These are phyloP conservation scores for Clarireedia hainanense DNA, from an alignment of 2,329 filamentous ascomycete species.

Conservation along the genomic window DNA sequence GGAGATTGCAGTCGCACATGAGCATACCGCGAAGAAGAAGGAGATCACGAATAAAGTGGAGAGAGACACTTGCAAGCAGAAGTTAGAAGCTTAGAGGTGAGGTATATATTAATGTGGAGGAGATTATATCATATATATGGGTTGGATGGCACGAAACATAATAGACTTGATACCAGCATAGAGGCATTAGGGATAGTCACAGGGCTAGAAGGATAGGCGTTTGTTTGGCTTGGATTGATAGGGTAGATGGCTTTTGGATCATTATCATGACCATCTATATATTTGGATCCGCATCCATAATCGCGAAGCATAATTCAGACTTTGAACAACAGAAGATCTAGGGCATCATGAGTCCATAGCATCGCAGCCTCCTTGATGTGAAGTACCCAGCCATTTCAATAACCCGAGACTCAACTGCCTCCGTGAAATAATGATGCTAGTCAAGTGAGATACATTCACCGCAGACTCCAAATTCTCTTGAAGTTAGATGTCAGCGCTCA, in stretches of 20 bases:
- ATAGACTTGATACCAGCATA: not conserved
- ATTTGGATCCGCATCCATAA: too few relatives aligned
- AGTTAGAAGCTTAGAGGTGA: not conserved
- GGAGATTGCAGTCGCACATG: constrained; percentile 26
- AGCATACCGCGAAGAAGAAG: not conserved
- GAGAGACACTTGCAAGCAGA: not conserved
- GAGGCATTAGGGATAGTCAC: not conserved
- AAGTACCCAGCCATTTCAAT: too few relatives aligned
- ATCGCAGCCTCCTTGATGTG: too few relatives aligned
- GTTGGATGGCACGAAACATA: not conserved
- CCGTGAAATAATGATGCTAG: too few relatives aligned
- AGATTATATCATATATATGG: not conserved
- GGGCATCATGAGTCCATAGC: too few relatives aligned
- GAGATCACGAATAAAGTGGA: not conserved
- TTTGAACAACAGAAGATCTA: too few relatives aligned
- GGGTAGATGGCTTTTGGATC: not conserved
- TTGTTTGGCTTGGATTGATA: not conserved
- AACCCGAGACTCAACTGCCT: too few relatives aligned
- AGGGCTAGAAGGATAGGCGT: not conserved
- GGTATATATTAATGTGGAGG: not conserved
- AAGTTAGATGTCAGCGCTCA: too few relatives aligned
- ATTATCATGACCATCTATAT: too few relatives aligned
- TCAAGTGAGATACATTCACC: too few relatives aligned
- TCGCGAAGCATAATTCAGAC: too few relatives aligned
- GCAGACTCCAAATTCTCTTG: too few relatives aligned